These are phyloP conservation scores for Lactarius hengduanensis DNA, from an alignment of 768 basidiomycete genomes.

Conservation along the genomic window DNA sequence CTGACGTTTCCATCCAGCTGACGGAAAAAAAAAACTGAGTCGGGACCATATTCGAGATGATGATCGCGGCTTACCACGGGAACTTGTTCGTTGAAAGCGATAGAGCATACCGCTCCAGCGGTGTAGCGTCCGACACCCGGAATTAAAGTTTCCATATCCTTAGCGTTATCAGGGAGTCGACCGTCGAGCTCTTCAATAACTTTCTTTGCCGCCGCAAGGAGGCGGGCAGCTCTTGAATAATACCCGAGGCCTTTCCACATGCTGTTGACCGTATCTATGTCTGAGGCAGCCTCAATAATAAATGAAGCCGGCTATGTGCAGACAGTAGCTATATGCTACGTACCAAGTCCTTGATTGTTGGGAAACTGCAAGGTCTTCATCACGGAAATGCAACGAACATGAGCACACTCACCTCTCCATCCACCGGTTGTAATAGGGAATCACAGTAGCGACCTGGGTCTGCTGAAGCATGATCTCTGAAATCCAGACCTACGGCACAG, in stretches of 20 bases:
- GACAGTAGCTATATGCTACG: conserved; percentile 29
- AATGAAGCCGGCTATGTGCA: conserved; percentile 4
- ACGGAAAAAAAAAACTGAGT: conserved; percentile 8
- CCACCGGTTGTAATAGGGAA: conserved; percentile 90
- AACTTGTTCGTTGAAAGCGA: conserved; percentile 80
- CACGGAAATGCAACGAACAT: not conserved
- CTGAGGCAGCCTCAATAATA: conserved; percentile 53
- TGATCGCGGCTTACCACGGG: conserved; percentile 66
- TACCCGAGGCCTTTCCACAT: conserved; percentile 93
- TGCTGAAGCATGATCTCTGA: conserved; percentile 97
- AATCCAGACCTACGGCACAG: conserved; percentile 66
- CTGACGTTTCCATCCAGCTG: conserved; percentile 92
- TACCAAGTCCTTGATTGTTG: conserved; percentile 75
- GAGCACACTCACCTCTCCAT: conserved; percentile 60
- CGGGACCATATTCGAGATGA: conserved; percentile 22
- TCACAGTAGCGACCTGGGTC: conserved; percentile 91
- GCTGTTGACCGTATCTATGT: conserved; percentile 81
- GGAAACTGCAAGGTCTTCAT: conserved; percentile 53
- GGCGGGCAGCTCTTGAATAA: conserved; percentile 80
- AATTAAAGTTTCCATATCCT: conserved; percentile 76
- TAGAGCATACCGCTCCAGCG: conserved; percentile 80
- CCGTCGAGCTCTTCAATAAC: conserved; percentile 65
- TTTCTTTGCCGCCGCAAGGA: conserved; percentile 82
- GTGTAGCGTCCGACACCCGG: conserved; percentile 90
- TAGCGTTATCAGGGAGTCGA: conserved; percentile 73